Evolutionary conservation across 2,329 filamentous ascomycete genomes (phyloP), one percentile per base, ranked within the genome.

Genomic region (Akanthomyces muscarius): DNA sequence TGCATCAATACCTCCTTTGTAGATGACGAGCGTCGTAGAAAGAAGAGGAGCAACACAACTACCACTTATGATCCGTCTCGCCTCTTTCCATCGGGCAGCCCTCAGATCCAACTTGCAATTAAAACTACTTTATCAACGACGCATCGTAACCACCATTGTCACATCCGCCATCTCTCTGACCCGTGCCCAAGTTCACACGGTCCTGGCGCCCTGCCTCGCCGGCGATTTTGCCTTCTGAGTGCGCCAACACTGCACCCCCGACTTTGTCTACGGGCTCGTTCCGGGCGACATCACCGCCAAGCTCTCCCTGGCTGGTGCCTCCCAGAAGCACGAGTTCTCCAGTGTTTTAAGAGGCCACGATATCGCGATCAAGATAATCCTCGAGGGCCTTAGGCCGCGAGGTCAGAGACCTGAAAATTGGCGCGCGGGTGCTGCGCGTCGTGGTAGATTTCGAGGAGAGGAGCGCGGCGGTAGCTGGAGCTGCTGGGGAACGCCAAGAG

Each of bases 181-280:
- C 13, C 33, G 44, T 25, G 18, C 42, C 10, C n/a, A n/a, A 30
- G 44, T 50, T 10, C 1, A 38, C 56, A 33, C 45, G 21, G 30
- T 59, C 56, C 11, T 59, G 18, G 23, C 42, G 38, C 16, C 54
- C 7, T 57, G 47, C 41, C 38, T 57, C 36, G 41, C 36, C 41
- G n/a, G 54, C 41, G 36, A 57, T 38, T 57, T 57, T 57, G 53
- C 28, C 2, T 5, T 14, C 25, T 57, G 47, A 25, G 44, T 28
- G 21, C 42, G 28, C 56, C 54, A 50, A 3, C 18, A 33, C 11
- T 50, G 44, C 44, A 33, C 44, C 2, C 25, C 28, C 11, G 28
- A 36, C 56, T 50, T 59, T 8, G 50, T 44, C 13, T 50, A 59
- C 21, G 42, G 50, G 25, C 56, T 59, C 30, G 44, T 59, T 25